These are phyloP conservation scores for Arthrobotrys sinensis DNA, from an alignment of 2,329 filamentous ascomycete species.

Conservation along the genomic window DNA sequence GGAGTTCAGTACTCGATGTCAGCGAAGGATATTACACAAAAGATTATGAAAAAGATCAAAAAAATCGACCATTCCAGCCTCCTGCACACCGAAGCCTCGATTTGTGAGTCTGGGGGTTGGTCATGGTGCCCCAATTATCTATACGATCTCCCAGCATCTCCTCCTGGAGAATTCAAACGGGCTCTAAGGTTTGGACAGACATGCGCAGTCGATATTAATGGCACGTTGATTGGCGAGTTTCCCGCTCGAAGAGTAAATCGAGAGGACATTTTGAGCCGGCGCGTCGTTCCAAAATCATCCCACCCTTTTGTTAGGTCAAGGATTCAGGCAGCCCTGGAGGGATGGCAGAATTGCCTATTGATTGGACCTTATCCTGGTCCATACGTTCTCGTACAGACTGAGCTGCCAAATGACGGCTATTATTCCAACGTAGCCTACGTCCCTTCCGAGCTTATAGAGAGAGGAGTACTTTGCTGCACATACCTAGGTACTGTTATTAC, in stretches of 20 bases:
- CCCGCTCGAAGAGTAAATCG: conserved; percentile 19
- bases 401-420: conserved; percentile 24
- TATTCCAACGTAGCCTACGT: conserved; percentile 11
- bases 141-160: conserved; percentile 37
- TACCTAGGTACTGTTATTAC: conserved; percentile 38
- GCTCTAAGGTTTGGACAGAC: background rate
- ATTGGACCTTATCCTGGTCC: conserved; percentile 34
- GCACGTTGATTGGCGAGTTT: conserved; percentile 19
- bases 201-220: conserved; percentile 26
- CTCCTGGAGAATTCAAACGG: conserved; percentile 19
- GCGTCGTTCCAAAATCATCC: conserved; percentile 22
- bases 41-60: conserved; percentile 13
- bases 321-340: conserved; percentile 37
- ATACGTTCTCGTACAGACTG: conserved; percentile 40
- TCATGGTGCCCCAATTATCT: conserved; percentile 48
- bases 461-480: conserved; percentile 11
- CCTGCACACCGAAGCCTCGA: conserved; percentile 27
- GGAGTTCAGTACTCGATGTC: conserved; percentile 31
- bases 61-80: conserved; percentile 28
- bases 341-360: conserved; percentile 38
- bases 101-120: conserved; percentile 35
- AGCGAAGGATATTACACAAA: conserved; percentile 21
- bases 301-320: conserved; percentile 30
- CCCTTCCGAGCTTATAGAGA: background rate
- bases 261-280: conserved; percentile 18